Percentiles rank a stretch among this genome's conserved stretches.
Evolutionary conservation across 2,329 filamentous ascomycete species (phyloP).

Genomic region (Mycocentrospora acerina): DNA sequence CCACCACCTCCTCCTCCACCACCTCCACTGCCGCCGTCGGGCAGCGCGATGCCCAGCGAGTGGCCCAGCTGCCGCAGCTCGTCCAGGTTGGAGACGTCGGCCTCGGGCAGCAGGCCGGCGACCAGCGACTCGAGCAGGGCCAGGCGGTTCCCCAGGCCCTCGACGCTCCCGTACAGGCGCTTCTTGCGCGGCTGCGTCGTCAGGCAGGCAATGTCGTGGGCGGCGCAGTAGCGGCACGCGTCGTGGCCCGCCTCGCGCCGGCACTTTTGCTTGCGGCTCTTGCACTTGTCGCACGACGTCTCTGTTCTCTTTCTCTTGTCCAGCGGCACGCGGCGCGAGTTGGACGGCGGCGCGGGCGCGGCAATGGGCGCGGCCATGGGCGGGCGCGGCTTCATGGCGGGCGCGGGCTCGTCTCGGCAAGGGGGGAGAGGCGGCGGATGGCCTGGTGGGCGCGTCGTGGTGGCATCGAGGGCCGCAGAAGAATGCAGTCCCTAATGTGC

Average conservation of each 20-base stretch:
- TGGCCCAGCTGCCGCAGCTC: conserved; percentile 43
- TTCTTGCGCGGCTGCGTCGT: conserved; percentile 50
- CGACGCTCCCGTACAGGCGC: conserved; percentile 47
- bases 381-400: neutral
- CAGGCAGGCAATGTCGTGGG: conserved; percentile 45
- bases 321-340: conserved; percentile 43
- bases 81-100: conserved; percentile 46
- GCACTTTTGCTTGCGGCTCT: conserved; percentile 51
- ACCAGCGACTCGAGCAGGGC: conserved; percentile 48
- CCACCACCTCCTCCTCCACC: conserved; percentile 16
- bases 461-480: no score
- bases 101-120: conserved; percentile 47
- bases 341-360: conserved; percentile 16
- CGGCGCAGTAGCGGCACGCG: conserved; percentile 46
- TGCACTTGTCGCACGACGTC: conserved; percentile 51
- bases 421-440: no score
- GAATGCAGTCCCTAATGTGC: no score
- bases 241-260: conserved; percentile 42
- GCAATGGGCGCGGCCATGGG: neutral
- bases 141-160: conserved; percentile 45
- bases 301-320: conserved; percentile 50
- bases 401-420: no score
- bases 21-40: conserved; percentile 24
- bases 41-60: conserved; percentile 45
- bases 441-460: no score